A percentile compares a stretch with the other conserved stretches of the same genome.
Evolutionary conservation across 2,329 filamentous ascomycete genomes (phyloP).

Genomic region (Aspergillus bombycis): DNA sequence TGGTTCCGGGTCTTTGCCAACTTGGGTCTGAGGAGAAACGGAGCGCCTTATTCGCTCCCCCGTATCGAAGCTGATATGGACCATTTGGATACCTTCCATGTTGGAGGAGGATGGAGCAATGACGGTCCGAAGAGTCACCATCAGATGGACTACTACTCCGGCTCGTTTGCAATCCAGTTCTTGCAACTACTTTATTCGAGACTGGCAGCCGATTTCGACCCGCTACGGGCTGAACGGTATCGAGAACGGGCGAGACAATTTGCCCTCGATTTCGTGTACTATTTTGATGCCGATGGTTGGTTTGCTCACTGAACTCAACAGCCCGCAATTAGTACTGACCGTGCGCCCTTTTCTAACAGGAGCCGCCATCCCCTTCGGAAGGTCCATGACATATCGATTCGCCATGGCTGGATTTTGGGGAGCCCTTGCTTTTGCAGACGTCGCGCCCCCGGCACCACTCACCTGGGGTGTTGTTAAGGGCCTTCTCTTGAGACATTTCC

Average conservation of each 20-base stretch:
- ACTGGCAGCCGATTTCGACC: slow-evolving; percentile 67
- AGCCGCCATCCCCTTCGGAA: slow-evolving; percentile 74
- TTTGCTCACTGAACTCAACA: slow-evolving; percentile 12
- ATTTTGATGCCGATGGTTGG: slow-evolving; percentile 72
- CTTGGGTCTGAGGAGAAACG: slow-evolving; percentile 74
- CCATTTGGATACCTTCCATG: slow-evolving; percentile 78
- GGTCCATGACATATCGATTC: slow-evolving; percentile 79
- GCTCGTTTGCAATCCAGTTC: slow-evolving; percentile 80
- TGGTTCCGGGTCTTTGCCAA: slow-evolving; percentile 88
- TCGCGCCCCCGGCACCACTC: slow-evolving; percentile 71
- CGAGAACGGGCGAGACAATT: slow-evolving; percentile 67
- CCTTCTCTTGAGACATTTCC: slow-evolving; percentile 70
- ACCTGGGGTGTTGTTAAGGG: slow-evolving; percentile 82
- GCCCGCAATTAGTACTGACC: not conserved
- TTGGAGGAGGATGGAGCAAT: slow-evolving; percentile 81
- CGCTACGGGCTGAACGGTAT: slow-evolving; percentile 68
- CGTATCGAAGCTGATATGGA: slow-evolving; percentile 74
- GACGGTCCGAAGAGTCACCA: slow-evolving; percentile 78
- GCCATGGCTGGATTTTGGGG: slow-evolving; percentile 86
- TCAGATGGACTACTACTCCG: slow-evolving; percentile 85
- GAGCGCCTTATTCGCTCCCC: slow-evolving; percentile 69
- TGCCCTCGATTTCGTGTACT: slow-evolving; percentile 73
- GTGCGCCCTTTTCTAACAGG: slow-evolving; percentile 34
- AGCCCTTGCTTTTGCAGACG: slow-evolving; percentile 73
- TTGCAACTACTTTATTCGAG: slow-evolving; percentile 77